Evolutionary conservation across 352 stramenopile species (phyloP).

Genomic region (Globisporangium acanthophoron): DNA sequence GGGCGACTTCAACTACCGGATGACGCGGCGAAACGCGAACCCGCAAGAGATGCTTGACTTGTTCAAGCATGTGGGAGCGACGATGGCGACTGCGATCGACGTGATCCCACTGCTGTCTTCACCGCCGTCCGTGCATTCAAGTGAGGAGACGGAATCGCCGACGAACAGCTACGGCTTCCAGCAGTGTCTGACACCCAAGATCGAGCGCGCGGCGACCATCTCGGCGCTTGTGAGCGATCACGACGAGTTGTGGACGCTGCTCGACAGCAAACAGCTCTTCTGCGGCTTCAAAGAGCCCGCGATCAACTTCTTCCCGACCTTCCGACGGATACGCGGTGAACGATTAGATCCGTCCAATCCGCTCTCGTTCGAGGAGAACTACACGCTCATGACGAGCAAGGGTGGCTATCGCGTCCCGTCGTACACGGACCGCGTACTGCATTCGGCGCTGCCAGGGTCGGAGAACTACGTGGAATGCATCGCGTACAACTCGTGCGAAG

Average conservation of each 20-base stretch:
- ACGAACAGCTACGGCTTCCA: conserved; percentile 30
- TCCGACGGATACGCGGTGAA: conserved; percentile 63
- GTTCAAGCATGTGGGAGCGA: conserved; percentile 11
- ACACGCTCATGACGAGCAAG: conserved; percentile 53
- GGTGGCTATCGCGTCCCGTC: conserved; percentile 74
- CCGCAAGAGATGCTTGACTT: conserved; percentile 52
- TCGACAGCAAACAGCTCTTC: conserved; percentile 65
- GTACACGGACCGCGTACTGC: conserved; percentile 88
- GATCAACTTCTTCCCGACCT: conserved; percentile 76
- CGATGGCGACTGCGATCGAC: conserved; percentile 4
- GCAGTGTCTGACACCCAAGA: conserved; percentile 42
- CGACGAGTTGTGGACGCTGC: conserved; percentile 65
- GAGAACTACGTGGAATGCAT: conserved; percentile 50
- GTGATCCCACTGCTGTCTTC: conserved; percentile 10
- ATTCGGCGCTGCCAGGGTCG: conserved; percentile 58
- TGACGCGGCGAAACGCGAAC: conserved; percentile 38
- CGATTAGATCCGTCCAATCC: conserved; percentile 23
- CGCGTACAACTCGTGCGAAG: conserved; percentile 76
- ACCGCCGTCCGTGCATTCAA: conserved; percentile 3
- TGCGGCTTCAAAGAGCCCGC: conserved; percentile 68
- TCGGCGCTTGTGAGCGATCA: conserved; percentile 48
- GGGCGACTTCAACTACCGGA: conserved; percentile 89
- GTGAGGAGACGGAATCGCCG: conserved; percentile 18
- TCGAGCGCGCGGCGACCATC: conserved; percentile 21
- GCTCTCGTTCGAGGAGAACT: conserved; percentile 43